These are phyloP conservation scores for Cyberlindnera xylosilytica DNA, from an alignment of 805 yeast species.

Conservation along the genomic window DNA sequence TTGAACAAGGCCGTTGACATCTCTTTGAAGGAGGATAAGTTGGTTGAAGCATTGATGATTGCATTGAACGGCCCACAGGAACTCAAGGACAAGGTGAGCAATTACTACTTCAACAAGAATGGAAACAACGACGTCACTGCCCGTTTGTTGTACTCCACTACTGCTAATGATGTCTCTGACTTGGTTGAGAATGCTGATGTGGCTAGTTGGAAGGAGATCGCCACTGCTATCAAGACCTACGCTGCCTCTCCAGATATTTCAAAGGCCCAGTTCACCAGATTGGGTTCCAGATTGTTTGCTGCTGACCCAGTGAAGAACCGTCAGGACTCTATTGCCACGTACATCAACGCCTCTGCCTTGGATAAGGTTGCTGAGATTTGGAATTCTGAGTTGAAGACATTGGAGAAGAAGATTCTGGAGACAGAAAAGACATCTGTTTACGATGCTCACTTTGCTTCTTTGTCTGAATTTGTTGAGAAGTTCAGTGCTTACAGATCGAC, in stretches of 20 bases:
- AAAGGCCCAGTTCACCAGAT: slow-evolving; percentile 50
- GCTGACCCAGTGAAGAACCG: slow-evolving; percentile 49
- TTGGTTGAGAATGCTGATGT: slow-evolving; percentile 76
- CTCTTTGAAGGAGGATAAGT: slow-evolving; percentile 58
- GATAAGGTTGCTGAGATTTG: slow-evolving; percentile 79
- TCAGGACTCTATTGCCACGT: slow-evolving; percentile 72
- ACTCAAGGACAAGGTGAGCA: slow-evolving; percentile 64
- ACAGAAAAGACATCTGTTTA: slow-evolving; percentile 53
- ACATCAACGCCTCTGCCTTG: slow-evolving; percentile 75
- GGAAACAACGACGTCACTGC: slow-evolving; percentile 52
- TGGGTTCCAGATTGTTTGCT: slow-evolving; percentile 74
- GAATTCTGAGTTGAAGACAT: slow-evolving; percentile 66
- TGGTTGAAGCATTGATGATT: slow-evolving; percentile 78
- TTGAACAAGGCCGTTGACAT: slow-evolving; percentile 62
- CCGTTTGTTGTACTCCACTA: slow-evolving; percentile 67
- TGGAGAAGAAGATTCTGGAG: slow-evolving; percentile 40
- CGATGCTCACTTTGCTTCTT: slow-evolving; percentile 80
- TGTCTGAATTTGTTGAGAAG: slow-evolving; percentile 81
- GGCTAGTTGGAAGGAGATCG: slow-evolving; percentile 77
- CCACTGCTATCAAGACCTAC: slow-evolving; percentile 64
- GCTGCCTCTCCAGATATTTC: slow-evolving; percentile 43
- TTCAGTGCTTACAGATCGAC: slow-evolving; percentile 68
- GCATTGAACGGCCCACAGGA: slow-evolving; percentile 65
- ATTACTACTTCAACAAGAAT: slow-evolving; percentile 63
- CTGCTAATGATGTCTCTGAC: slow-evolving; percentile 57